phyloP scores from a whole-genome alignment of 2,329 filamentous ascomycete species.

The Hypoxylon sp. region DNA sequence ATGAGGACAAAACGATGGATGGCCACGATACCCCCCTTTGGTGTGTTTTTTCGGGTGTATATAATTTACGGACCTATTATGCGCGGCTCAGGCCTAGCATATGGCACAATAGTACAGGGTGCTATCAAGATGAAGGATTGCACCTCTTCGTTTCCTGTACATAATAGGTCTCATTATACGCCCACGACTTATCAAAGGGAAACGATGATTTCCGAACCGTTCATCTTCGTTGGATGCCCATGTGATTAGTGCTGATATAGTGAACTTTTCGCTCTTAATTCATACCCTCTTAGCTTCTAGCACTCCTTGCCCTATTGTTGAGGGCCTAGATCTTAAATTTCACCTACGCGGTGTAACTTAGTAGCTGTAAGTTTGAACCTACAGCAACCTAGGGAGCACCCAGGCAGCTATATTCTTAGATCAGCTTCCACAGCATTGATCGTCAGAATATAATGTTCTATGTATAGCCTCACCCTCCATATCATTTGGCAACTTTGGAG shows the following conservation, averaged over 20 bases:
- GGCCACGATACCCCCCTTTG: not conserved
- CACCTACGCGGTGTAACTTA: not conserved
- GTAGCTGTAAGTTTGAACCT: not conserved
- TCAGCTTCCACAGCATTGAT: not conserved
- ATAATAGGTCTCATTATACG: not conserved
- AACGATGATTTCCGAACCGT: not conserved
- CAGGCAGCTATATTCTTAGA: not conserved
- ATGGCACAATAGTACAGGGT: not conserved
- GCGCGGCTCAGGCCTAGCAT: not conserved
- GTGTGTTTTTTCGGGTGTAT: not conserved
- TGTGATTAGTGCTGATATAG: not conserved
- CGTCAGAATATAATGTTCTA: not conserved
- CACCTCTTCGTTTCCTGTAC: not conserved
- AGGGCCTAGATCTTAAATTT: not conserved
- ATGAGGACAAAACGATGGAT: not conserved
- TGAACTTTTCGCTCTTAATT: not conserved
- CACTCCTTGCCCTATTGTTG: not conserved
- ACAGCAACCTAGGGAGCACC: not conserved
- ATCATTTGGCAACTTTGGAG: not conserved
- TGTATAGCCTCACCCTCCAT: not conserved
- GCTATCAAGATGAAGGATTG: not conserved
- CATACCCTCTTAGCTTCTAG: not conserved
- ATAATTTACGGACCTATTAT: not conserved
- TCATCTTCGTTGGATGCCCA: not conserved
- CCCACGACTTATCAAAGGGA: not conserved